A percentile compares a stretch with the other conserved stretches of the same genome.
Conservation (phyloP, 2,329 filamentous ascomycete species). For the Bimuria novae-zelandiae region DNA sequence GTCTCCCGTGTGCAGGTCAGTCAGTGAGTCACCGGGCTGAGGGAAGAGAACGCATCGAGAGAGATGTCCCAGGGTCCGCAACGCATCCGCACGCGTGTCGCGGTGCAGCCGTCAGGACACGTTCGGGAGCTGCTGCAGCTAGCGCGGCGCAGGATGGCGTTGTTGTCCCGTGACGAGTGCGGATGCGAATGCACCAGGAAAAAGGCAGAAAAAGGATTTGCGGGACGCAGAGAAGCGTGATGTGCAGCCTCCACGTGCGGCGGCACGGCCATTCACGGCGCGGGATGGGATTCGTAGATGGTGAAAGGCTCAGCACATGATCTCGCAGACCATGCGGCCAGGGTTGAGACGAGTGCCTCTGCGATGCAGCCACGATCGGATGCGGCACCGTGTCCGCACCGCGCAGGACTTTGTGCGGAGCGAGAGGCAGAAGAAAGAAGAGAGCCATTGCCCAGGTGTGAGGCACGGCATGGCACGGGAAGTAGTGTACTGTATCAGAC, state of each 20-base stretch:
- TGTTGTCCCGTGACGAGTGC: neutral
- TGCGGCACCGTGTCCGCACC: too few relatives aligned
- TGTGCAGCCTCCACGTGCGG: constrained; percentile 11
- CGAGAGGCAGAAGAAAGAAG: neutral
- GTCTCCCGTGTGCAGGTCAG: too few relatives aligned
- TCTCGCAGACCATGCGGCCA: constrained; percentile 29
- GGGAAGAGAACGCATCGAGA: too few relatives aligned
- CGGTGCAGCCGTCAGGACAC: constrained; percentile 1
- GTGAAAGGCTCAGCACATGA: constrained; percentile 26
- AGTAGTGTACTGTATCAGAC: too few relatives aligned
- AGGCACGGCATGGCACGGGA: too few relatives aligned
- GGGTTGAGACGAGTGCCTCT: constrained; percentile 12
- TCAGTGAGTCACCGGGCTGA: too few relatives aligned
- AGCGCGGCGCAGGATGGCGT: too few relatives aligned
- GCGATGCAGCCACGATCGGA: constrained; percentile 1
- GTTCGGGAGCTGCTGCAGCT: constrained; percentile 1
- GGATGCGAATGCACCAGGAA: constrained; percentile 6
- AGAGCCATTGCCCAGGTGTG: too few relatives aligned
- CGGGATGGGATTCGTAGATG: neutral
- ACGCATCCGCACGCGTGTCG: neutral
- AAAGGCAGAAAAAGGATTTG: constrained; percentile 5
- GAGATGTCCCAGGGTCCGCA: too few relatives aligned
- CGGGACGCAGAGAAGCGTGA: constrained; percentile 12
- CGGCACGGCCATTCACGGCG: constrained; percentile 14
- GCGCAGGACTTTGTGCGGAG: neutral